These are phyloP conservation scores for Macrocybe gigantea DNA, from an alignment of 768 basidiomycete genomes.

Conservation along the genomic window DNA sequence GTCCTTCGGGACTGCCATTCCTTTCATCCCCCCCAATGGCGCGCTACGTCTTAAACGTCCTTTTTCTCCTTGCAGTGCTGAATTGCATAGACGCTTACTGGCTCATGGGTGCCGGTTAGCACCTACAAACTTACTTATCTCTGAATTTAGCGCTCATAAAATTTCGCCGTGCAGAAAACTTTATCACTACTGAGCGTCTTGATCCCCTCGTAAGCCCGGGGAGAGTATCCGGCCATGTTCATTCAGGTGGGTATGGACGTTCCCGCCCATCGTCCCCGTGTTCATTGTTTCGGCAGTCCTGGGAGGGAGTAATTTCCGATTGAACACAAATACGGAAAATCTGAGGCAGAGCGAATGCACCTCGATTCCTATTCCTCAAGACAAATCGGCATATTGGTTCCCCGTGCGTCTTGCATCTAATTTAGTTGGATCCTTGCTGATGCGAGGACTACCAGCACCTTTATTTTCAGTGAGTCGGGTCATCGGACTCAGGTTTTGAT, in stretches of 20 bases:
- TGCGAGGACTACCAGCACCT: slow-evolving; percentile 28
- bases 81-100: slow-evolving; percentile 36
- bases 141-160: background rate
- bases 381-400: slow-evolving; percentile 50
- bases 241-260: slow-evolving; percentile 28
- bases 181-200: slow-evolving; percentile 41
- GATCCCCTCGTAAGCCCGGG: slow-evolving; percentile 48
- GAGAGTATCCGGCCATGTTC: slow-evolving; percentile 38
- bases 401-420: slow-evolving; percentile 26
- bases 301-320: slow-evolving; percentile 49
- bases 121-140: background rate
- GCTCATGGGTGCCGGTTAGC: slow-evolving; percentile 37
- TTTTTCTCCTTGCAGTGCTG: slow-evolving; percentile 23
- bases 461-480: slow-evolving; percentile 40
- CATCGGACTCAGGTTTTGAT: background rate
- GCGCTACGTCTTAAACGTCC: slow-evolving; percentile 20
- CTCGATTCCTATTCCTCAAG: slow-evolving; percentile 47
- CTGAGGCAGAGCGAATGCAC: slow-evolving; percentile 45
- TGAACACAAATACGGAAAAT: slow-evolving; percentile 30
- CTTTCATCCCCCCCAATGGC: slow-evolving; percentile 17
- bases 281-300: slow-evolving; percentile 26
- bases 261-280: background rate
- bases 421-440: background rate
- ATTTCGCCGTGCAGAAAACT: slow-evolving; percentile 22
- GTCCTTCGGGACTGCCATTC: slow-evolving; percentile 17